Evolutionary conservation across 352 stramenopile species (phyloP), one percentile per base, ranked within the genome.

Genomic region (Phytopythium litorale): DNA sequence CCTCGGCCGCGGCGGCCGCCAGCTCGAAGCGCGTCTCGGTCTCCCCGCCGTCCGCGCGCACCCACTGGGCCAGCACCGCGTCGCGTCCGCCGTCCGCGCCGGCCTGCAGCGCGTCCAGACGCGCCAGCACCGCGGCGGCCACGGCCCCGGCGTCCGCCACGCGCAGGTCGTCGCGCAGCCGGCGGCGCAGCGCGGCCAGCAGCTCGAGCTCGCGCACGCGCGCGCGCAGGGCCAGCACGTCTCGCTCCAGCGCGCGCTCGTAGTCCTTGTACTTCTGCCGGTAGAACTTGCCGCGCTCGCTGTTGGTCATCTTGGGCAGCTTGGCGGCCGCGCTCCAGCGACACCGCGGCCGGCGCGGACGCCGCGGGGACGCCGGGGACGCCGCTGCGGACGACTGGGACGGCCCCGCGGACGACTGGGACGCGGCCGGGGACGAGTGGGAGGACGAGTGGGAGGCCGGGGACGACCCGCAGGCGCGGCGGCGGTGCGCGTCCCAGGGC

Each of bases 281-380:
- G 49, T 88, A 88, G 73, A 84, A 88, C 62, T 88, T 88, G 60
- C 78, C 78, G 21, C 78, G 73, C 64, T 87, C 78, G 28, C 73
- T 85, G 64, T 87, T 87, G 73, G 69, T 87, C 75, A 87, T 87
- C 60, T 77, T 79, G 30, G 78, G 78, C 45, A 88, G 58, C 60
- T 78, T 84, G 52, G 64, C 56, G 51, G 74, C 19, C 21, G 54
- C 54, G 37, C 37, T 50, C 54, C 54, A 60, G 12, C 37, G 37
- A 25, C 54, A 51, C 5, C 54, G 37, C 37, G 38, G 9, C 37
- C 54, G 54, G 12, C 54, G 37, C 35, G 37, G 52, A 16, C 50
- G 50, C 25, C 5, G 38, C 7, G 43, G 3, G 21, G 40, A 18
- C 40, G 40, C 4, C 42, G 42, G 42, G 38, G 38, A 45, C 38